Evolutionary conservation across 768 basidiomycete genomes (phyloP).

Genomic region (Suillus paluster): DNA sequence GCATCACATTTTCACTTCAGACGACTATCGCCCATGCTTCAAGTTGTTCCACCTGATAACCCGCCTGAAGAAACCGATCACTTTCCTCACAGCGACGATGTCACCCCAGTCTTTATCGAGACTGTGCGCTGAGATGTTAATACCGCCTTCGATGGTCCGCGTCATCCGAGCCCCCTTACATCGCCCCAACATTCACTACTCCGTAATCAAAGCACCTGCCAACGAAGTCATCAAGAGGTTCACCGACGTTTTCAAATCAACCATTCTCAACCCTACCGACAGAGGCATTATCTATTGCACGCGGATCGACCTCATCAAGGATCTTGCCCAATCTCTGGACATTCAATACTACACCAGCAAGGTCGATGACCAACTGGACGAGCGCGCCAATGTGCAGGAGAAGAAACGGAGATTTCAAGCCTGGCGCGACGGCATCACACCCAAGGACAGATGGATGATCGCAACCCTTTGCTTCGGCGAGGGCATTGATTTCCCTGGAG

Average conservation of each 20-base stretch:
- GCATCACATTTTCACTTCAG: constrained; percentile 12
- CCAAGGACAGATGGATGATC: background rate
- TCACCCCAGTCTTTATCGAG: constrained; percentile 2
- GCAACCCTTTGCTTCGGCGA: background rate
- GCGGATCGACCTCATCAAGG: background rate
- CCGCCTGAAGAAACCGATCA: constrained; percentile 12
- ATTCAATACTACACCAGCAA: constrained; percentile 15
- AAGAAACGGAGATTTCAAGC: background rate
- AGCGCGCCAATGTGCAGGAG: constrained; percentile 1
- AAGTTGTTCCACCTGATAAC: constrained; percentile 16
- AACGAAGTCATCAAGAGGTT: background rate
- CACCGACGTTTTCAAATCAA: background rate
- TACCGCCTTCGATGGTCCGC: background rate
- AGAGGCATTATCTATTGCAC: constrained; percentile 16
- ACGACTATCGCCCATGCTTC: constrained; percentile 13
- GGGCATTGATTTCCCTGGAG: background rate
- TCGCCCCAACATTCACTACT: constrained; percentile 10
- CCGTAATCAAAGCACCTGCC: fast-evolving
- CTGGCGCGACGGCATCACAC: background rate
- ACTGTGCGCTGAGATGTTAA: constrained; percentile 1
- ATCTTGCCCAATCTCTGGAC: background rate
- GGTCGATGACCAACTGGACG: background rate
- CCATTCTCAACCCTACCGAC: background rate
- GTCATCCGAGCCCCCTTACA: background rate
- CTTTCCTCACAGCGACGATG: constrained; percentile 16